Evolutionary conservation across 2,329 filamentous ascomycete species (phyloP), one percentile per base, ranked within the genome.

Genomic region (Pyricularia grisea): DNA sequence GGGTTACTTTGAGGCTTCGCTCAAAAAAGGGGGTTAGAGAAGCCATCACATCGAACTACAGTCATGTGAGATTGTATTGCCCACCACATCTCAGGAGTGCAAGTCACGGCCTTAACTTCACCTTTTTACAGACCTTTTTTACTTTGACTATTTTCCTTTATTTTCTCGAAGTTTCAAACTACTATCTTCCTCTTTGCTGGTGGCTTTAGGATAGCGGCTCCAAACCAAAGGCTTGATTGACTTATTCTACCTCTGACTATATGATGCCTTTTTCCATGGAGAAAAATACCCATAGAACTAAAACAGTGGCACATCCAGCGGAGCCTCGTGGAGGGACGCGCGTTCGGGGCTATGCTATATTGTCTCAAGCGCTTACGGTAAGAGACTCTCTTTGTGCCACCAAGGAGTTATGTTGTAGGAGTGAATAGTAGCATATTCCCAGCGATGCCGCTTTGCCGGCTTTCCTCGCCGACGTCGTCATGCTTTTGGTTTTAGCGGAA

Each of bases 221-320:
- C 55, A 67, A 28, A 30, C 63, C 68, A 72, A 74, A 74, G 70
- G 72, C 73, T 74, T 74, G 73, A 72, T 74, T 73, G 71, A 73
- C 72, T 75, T 72, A 69, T 72, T 58, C 55, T 33, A n/a, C 6
- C 17, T 50, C 42, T 7, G 11, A 50, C 42, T n/a, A 50, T 5
- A n/a, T 50, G 17, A n/a, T 6, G 2, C 10, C 14, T 50, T n/a
- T 20, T 50, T 6, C 42, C 42, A n/a, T 50, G 17, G 42, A 20
- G 9, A 2, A 50, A 6, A 5, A 50, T 6, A 50, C 9, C 6
- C 2, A 50, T n/a, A n/a, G n/a, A 50, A 14, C 42, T 7, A n/a
- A 50, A 20, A n/a, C 42, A 20, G 42, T 50, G 42, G 14, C 14
- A 50, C 20, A 50, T 50, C 42, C 20, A 20, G 42, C 42, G 42